Conservation (phyloP, 352 stramenopile species). For the Pythium periplocum region DNA sequence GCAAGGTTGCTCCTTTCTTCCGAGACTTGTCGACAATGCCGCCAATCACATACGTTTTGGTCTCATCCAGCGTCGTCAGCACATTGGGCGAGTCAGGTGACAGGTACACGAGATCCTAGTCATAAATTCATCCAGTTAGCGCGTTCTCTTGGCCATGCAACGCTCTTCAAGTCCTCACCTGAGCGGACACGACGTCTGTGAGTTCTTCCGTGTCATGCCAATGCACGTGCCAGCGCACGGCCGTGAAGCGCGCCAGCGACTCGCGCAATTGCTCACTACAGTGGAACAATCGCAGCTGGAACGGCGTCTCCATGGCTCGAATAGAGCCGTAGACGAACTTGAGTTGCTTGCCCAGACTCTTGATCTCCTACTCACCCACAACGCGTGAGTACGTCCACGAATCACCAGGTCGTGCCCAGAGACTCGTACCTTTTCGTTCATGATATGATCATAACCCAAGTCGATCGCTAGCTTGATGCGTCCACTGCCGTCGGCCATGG, state of each 20-base stretch:
- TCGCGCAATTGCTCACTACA: conserved; percentile 38
- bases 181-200: conserved; percentile 25
- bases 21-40: conserved; percentile 78
- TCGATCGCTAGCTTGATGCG: conserved; percentile 57
- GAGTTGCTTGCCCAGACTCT: conserved; percentile 68
- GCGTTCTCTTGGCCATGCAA: too few relatives aligned
- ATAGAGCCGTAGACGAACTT: conserved; percentile 66
- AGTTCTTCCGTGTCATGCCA: conserved; percentile 37
- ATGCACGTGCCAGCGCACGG: conserved; percentile 53
- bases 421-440: conserved; percentile 62
- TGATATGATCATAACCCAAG: conserved; percentile 70
- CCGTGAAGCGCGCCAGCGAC: conserved; percentile 57
- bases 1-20: conserved; percentile 63
- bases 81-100: conserved; percentile 70
- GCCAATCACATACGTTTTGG: conserved; percentile 77
- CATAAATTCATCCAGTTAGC: too few relatives aligned
- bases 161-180: conserved; percentile 8
- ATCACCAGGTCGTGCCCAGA: too few relatives aligned
- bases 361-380: conserved; percentile 32
- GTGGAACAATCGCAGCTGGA: conserved; percentile 59
- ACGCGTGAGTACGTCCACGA: background rate
- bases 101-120: conserved; percentile 61
- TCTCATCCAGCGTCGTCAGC: conserved; percentile 43
- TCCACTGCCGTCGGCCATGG: conserved; percentile 11
- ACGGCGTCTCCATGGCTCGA: conserved; percentile 59